Evolutionary conservation across 495 filamentous ascomycete species (phyloP).

Genomic region (Neurospora sublineolata): DNA sequence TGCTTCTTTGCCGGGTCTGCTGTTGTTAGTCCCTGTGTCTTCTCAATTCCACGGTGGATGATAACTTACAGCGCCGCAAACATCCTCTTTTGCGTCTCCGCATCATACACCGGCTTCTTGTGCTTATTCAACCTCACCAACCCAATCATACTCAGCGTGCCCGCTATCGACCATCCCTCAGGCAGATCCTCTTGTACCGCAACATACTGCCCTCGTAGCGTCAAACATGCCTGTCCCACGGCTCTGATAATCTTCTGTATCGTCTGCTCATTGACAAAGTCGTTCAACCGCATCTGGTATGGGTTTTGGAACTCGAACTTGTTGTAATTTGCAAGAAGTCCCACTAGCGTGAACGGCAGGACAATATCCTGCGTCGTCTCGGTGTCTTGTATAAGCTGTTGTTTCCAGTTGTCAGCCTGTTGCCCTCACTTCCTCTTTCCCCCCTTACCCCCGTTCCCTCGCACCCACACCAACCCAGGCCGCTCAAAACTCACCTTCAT

Average conservation of each 20-base stretch:
- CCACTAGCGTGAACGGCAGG: slow-evolving; percentile 72
- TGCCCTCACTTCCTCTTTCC: background rate
- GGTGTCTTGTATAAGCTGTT: slow-evolving; percentile 74
- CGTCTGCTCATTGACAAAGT: slow-evolving; percentile 86
- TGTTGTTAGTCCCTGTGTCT: slow-evolving; percentile 15
- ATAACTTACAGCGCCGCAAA: slow-evolving; percentile 49
- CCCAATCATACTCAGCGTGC: slow-evolving; percentile 74
- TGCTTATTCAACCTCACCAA: slow-evolving; percentile 36
- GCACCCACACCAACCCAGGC: background rate
- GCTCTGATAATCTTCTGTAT: slow-evolving; percentile 74
- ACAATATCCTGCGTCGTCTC: slow-evolving; percentile 50
- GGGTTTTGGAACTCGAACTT: slow-evolving; percentile 99
- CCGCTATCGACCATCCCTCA: slow-evolving; percentile 76
- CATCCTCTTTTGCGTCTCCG: slow-evolving; percentile 65
- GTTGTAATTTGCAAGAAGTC: slow-evolving; percentile 94
- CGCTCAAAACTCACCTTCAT: slow-evolving; percentile 59
- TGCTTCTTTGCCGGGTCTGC: slow-evolving; percentile 65
- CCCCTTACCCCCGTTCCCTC: background rate
- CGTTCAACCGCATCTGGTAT: slow-evolving; percentile 86
- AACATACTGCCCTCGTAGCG: slow-evolving; percentile 62
- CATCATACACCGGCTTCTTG: slow-evolving; percentile 39
- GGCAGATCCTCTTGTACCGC: slow-evolving; percentile 86
- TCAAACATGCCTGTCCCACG: slow-evolving; percentile 57
- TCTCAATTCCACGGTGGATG: background rate
- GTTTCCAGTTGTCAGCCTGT: slow-evolving; percentile 1